Conservation (phyloP, 371 early-diverging fungal genomes). For the Mortierella sp. region DNA sequence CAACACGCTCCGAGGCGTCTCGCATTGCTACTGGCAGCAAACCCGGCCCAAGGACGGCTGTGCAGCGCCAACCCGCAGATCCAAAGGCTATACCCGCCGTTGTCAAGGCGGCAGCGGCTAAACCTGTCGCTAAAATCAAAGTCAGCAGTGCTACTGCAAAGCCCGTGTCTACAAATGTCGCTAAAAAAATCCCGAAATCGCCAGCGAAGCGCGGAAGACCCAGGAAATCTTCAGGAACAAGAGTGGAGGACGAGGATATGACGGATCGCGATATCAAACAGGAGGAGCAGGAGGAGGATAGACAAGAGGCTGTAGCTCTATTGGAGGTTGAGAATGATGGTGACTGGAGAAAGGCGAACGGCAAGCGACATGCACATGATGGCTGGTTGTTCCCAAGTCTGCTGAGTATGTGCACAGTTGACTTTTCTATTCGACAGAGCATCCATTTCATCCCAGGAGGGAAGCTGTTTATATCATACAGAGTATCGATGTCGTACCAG, state of each 20-base stretch:
- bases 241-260: background rate
- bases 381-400: background rate
- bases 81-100: background rate
- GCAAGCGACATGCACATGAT: background rate
- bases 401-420: background rate
- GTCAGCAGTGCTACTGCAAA: background rate
- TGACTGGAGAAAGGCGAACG: background rate
- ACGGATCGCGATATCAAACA: background rate
- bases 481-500: too few species aligned
- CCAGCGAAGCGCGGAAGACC: background rate
- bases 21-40: background rate
- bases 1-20: constrained; percentile 3
- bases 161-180: background rate
- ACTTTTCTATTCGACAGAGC: background rate
- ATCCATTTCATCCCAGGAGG: background rate
- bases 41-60: background rate
- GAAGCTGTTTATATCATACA: too few species aligned
- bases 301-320: background rate
- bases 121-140: background rate
- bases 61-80: background rate
- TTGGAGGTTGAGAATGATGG: background rate
- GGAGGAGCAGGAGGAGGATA: background rate
- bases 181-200: background rate
- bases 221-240: background rate
- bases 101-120: background rate